Evolutionary conservation across 192 early-diverging fungal species (phyloP), one percentile per base, ranked within the genome.

Genomic region (Gonapodya sp.): DNA sequence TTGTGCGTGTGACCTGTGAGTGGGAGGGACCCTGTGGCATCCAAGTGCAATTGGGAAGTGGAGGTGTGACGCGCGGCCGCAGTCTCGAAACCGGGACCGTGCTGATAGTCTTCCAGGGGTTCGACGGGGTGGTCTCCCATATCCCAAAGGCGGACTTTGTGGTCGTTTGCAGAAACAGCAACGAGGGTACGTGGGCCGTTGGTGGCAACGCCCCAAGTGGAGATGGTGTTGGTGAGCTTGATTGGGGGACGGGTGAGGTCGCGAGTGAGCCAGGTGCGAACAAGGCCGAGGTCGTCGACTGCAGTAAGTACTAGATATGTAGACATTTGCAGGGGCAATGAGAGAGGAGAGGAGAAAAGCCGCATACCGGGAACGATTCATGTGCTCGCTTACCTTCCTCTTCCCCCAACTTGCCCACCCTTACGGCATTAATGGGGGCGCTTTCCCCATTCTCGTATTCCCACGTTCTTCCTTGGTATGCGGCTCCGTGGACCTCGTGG

Each of bases 201-300:
- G 46, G 46, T 64, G 8, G 46, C 46, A 24, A 64, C 24, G 46
- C 46, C 46, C 46, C 46, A 64, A 24, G 46, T 64, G 46, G 46
- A 64, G 46, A 64, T 64, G 46, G 46, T 64, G 46, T 64, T 64
- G 46, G 46, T 16, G 46, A 64, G 46, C 46, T 64, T 64, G 46
- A 64, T 64, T 8, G 46, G 46, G 8, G 46, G 46, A 8, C 46
- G 46, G 8, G 46, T 64, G 8, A 64, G 46, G 46, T 64, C 46
- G 46, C 46, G 46, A 8, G 46, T 64, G 8, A 64, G 8, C 46
- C 46, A 64, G 46, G 8, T 16, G 46, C 46, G 46, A 24, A 64
- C 46, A 16, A 16, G 46, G 46, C 46, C 46, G 24, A 64, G 46
- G 46, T 64, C 46, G 46, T 64, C 46, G 46, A 64, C 46, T 64